Base-by-base conservation (phyloP, 345 rosid genomes). In the Theobroma cacao region DNA sequence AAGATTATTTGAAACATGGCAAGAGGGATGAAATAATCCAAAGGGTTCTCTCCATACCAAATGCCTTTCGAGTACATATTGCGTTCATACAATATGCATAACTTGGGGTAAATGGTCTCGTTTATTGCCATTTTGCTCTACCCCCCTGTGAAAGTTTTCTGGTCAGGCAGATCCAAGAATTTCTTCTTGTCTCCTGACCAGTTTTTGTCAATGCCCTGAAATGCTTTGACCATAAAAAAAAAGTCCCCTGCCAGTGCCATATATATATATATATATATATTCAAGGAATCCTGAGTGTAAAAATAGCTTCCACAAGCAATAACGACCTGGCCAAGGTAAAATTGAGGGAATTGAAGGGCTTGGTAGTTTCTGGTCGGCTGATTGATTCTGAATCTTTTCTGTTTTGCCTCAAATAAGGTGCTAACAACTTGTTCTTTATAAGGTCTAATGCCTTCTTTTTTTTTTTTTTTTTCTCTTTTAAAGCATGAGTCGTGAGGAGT, bases 1-100 rank as follows among this genome's bases (percentile, higher is more conserved):
- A 68, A 40, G 41, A 80, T 77, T 15, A 81, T 14, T 79, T 82
- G 84, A 34, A 22, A 4, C 79, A 84, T 3, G 40, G 76, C 38
- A 3, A 78, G 55, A 3, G 83, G 64, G 53, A 61, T 30, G 24
- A 56, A 2, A 12, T 15, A n/a, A 41, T 56, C 10, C 4, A 76
- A 20, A 41, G 74, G 75, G 52, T 75, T 77, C 17, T 56, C 67
- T 69, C 82, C 76, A 13, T 1, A 10, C 12, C 48, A 34, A 20
- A 75, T 10, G 26, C 79, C 62, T 22, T 5, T 75, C 22, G 72
- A 7, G 55, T 26, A 33, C 5, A 17, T 40, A 1, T 1, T 52
- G 24, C 2, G 0, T 18, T 52, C 58, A 20, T 20, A 52, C 5
- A 3, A 2, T 11, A 45, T 3, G 17, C 50, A 45, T 45, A 36